A percentile compares a stretch with the other conserved stretches of the same genome.
phyloP scores from a whole-genome alignment of 2,329 filamentous ascomycete genomes.

The Aquanectria penicillioides region DNA sequence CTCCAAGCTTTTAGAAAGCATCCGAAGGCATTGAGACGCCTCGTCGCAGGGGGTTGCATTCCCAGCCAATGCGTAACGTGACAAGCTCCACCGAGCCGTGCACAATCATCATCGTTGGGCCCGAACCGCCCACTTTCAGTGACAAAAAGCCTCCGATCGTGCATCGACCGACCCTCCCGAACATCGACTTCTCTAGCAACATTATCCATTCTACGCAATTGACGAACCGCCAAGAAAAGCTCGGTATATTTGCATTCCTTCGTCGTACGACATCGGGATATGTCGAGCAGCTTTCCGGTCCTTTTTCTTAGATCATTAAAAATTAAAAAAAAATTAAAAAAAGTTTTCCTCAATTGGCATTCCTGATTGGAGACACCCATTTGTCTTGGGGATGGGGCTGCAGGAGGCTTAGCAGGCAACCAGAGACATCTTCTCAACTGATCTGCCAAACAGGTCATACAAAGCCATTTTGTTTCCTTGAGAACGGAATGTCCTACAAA shows the following conservation, averaged over 20 bases:
- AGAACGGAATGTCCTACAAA: too few species aligned
- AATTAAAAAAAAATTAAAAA: too few species aligned
- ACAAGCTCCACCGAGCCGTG: not conserved
- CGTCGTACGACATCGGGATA: constrained; percentile 24
- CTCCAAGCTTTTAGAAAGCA: not conserved
- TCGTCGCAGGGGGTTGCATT: not conserved
- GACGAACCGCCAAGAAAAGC: not conserved
- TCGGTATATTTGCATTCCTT: not conserved
- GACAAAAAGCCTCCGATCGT: constrained; percentile 16
- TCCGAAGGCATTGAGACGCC: not conserved
- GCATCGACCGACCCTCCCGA: not conserved
- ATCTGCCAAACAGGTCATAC: too few species aligned
- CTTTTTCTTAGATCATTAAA: not conserved
- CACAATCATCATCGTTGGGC: too few species aligned
- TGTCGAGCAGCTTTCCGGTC: not conserved
- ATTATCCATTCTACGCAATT: too few species aligned
- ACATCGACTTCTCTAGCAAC: not conserved
- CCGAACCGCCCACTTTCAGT: too few species aligned
- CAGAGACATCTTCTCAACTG: too few species aligned
- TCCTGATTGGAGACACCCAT: too few species aligned
- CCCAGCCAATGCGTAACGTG: not conserved
- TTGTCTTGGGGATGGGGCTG: too few species aligned
- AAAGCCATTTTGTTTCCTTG: too few species aligned
- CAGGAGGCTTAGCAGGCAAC: too few species aligned
- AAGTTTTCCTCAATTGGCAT: too few species aligned